Evolutionary conservation across 345 rosid genomes (phyloP), one percentile per base, ranked within the genome.

Genomic region (Nasturtium officinale): DNA sequence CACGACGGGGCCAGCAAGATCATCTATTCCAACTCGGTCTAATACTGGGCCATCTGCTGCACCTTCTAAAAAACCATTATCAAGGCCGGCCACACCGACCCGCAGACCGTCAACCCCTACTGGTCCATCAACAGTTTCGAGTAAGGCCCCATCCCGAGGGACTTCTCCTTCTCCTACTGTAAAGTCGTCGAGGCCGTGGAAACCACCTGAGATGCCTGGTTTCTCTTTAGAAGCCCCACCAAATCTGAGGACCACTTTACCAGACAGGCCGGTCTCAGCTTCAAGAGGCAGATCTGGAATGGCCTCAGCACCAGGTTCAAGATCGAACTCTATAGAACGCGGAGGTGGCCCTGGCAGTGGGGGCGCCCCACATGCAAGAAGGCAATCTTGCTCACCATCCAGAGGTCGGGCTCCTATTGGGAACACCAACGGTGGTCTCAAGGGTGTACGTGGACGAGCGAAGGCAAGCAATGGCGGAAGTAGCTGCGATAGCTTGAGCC

Each of bases 221-320:
- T 84, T 81, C 71, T 87, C 96, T 25, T 82, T 78, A 70, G 87
- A 84, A 82, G 47, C 88, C 11, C 81, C 81, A 21, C 89, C 94
- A 8, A 92, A 88, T 85, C 77, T 87, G 56, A 87, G 85, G 76
- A 86, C 96, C 6, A 76, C 86, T 70, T n/a, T 79, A 71, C 75
- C 88, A 15, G 79, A 87, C 18, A 82, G 96, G 50, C 96, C 91
- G 11, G 67, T 74, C 78, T 88, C 98, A 56, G 87, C 89, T 16
- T 61, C 96, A 47, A 83, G 90, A 72, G 87, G 89, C 15, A 86
- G 98, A 57, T 87, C 87, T 61, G 87, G 89, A 74, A 79, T 67
- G 30, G 70, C 90, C 67, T 55, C 74, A 57, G 90, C 86, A 33
- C 82, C 87, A 3, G 78, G 81, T 61, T 59, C 78, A 62, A 82